Evolutionary conservation across 495 filamentous ascomycete genomes (phyloP), one percentile per base, ranked within the genome.

Genomic region (Amniculicola lignicola): DNA sequence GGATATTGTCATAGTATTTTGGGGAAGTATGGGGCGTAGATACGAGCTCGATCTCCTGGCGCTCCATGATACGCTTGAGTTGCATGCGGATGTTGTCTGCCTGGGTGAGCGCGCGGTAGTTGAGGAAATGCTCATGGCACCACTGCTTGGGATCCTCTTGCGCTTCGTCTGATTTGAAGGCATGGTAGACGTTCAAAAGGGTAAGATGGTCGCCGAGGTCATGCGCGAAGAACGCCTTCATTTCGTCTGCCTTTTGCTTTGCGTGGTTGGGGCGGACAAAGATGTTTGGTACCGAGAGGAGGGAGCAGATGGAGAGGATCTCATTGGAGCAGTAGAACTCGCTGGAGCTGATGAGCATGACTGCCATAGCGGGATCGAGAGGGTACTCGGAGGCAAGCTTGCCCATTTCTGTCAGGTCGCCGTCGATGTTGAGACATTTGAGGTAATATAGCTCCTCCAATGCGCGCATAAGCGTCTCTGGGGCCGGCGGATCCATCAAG

Each of bases 251-350:
- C n/a, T 86, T 82, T 70, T 94, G 92, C 23, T 89, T 84, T 37
- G 86, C 83, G 49, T 80, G 81, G 22, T 86, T 83, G 3, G 93
- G 93, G 1, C 93, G 87, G 36, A 94, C 85, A 68, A 95, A 99
- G 41, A 99, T 83, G 65, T 96, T 88, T 0, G 93, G 93, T 6
- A 96, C 92, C 0, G 93, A 97, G 4, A 99, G 84, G 4, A 99
- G 80, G 1, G 94, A 86, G 0, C 89, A 95, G 61, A 97, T 87
- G 22, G 93, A 97, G 4, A 99, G 80, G 33, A 99, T 90, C 72
- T 99, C 94, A 69, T 96, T 97, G 12, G 91, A 96, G 78, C 94
- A 99, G 74, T 91, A 95, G 72, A 97, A 99, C 63, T 99, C 94
- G 1, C 93, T 93, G 14, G 90, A 95, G 19, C 84, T 88, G 68